These are phyloP conservation scores for Lactuca sativa DNA, from an alignment of 129 eudicot genomes.

Conservation along the genomic window DNA sequence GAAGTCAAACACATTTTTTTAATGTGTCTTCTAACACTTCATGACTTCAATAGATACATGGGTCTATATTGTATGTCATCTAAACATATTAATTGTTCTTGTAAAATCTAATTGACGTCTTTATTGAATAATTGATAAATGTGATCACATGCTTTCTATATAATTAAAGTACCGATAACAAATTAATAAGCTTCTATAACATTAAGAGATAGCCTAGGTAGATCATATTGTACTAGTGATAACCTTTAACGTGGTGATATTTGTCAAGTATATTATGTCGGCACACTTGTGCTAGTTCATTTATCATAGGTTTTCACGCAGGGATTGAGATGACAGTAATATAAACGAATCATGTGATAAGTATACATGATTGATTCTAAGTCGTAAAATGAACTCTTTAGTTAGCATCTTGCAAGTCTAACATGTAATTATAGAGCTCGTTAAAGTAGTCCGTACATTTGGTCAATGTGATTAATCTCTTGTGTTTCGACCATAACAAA, in stretches of 20 bases:
- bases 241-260: conserved; percentile 14
- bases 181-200: conserved; percentile 2
- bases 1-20: neutral
- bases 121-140: neutral
- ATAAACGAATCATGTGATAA: neutral
- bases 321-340: neutral
- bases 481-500: too few species aligned
- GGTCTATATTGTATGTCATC: too few species aligned
- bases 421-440: neutral
- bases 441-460: too few species aligned
- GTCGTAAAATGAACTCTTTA: neutral
- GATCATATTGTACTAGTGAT: conserved; percentile 9
- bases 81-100: neutral
- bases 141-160: conserved; percentile 12
- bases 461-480: too few species aligned
- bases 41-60: too few species aligned
- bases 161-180: conserved; percentile 4
- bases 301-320: neutral
- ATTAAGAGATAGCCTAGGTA: conserved; percentile 7
- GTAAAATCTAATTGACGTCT: neutral
- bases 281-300: neutral
- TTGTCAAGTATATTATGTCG: conserved; percentile 7
- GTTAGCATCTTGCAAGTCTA: conserved; percentile 1
- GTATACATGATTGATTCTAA: neutral
- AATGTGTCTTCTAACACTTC: neutral